Conservation (phyloP, 495 filamentous ascomycete species). For the Talaromyces nanjingensis region DNA sequence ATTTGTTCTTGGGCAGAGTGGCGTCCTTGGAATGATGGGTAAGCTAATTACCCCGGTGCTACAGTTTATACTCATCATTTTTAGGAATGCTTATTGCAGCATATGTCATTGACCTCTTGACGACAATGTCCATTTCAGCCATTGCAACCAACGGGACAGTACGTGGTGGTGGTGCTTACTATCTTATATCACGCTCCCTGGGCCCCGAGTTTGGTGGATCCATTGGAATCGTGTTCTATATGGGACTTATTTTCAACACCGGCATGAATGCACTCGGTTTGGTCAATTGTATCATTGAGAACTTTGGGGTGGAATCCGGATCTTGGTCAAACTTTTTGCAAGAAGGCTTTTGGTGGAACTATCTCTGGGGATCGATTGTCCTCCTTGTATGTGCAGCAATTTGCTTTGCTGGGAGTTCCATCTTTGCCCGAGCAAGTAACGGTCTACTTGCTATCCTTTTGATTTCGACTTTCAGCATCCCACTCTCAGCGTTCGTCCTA, state of each 20-base stretch:
- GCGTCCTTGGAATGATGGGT: slow-evolving; percentile 76
- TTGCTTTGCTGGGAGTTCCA: slow-evolving; percentile 71
- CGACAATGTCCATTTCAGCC: slow-evolving; percentile 78
- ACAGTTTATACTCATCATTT: slow-evolving; percentile 12
- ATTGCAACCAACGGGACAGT: slow-evolving; percentile 90
- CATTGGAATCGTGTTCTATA: slow-evolving; percentile 83
- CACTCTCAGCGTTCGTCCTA: slow-evolving; percentile 61
- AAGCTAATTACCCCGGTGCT: slow-evolving; percentile 10
- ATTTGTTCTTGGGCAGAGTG: slow-evolving; percentile 70
- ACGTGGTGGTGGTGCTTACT: slow-evolving; percentile 82
- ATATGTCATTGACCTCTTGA: slow-evolving; percentile 73
- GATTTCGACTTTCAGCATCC: slow-evolving; percentile 74
- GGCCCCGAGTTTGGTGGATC: slow-evolving; percentile 90
- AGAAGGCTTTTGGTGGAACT: slow-evolving; percentile 71
- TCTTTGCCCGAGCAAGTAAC: slow-evolving; percentile 76
- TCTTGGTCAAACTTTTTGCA: slow-evolving; percentile 55
- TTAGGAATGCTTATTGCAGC: slow-evolving; percentile 64
- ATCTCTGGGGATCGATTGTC: slow-evolving; percentile 69
- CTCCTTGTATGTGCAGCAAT: slow-evolving; percentile 68
- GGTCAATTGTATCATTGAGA: slow-evolving; percentile 73
- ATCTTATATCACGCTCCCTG: slow-evolving; percentile 77
- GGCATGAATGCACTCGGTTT: slow-evolving; percentile 85
- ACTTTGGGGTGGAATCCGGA: slow-evolving; percentile 57
- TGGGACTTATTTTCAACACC: slow-evolving; percentile 79
- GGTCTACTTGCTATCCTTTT: slow-evolving; percentile 68